Base-by-base conservation (phyloP, 139 green algal species). In the Parachlorella kessleri region DNA sequence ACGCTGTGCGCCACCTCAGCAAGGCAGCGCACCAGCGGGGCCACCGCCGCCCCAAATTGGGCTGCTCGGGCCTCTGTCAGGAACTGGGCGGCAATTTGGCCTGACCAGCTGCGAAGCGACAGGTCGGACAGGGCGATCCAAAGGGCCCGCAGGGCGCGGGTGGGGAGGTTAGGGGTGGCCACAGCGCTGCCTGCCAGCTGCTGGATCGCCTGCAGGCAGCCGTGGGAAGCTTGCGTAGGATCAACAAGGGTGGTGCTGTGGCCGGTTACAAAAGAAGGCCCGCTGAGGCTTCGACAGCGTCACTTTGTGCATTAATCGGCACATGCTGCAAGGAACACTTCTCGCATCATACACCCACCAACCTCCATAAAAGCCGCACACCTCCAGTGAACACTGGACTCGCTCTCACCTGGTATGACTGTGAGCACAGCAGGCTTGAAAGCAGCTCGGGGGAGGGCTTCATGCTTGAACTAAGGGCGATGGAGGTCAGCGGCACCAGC, bases 41-140 rank as follows among this genome's bases (percentile, higher is more conserved):
- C 37, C 0, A 6, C 53, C 54, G 76, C 53, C n/a, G 30, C 32
- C 5, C 5, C 54, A 36, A 82, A 82, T 0, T 35, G 55, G 28
- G 66, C 66, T 23, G 30, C 26, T 5, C 75, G 66, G 9, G 42
- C 42, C 0, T 39, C 42, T 0, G 48, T n/a, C 8, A 55, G 32
- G 36, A 75, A 81, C 26, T 68, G 35, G 4, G 42, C 66, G 2
- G 42, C 66, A 0, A 66, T 65, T 35, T 75, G 75, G 33, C 30
- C 38, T 1, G 69, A 40, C 78, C 78, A 84, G 66, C 78, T 55
- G 55, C 78, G 55, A 3, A 75, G n/a, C 14, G 36, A 10, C 1
- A 84, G 71, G 66, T 84, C 78, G 18, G 78, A 84, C 28, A 84
- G 66, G 38, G n/a, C 30, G 6, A 79, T 33, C 26, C 65, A 66